Evolutionary conservation across 2,329 filamentous ascomycete genomes (phyloP).

Genomic region (Fusarium abutilonis): DNA sequence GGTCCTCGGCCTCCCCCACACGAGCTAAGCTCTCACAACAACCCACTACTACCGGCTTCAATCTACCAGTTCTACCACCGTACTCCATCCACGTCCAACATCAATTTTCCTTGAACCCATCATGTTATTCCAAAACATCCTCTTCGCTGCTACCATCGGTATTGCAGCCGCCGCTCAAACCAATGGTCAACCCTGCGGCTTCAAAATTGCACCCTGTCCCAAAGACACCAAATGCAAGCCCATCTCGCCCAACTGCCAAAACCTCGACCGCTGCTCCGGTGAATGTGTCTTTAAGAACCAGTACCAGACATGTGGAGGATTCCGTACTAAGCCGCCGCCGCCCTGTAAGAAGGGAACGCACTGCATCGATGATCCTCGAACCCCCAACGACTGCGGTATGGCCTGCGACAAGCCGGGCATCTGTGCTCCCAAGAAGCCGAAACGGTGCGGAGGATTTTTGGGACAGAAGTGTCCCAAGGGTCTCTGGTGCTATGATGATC

Average conservation of each 20-base stretch:
- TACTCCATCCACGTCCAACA: not conserved
- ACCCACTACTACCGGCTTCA: not conserved
- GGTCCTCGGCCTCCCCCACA: not conserved
- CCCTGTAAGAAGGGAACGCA: conserved; percentile 40
- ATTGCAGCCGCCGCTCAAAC: conserved; percentile 25
- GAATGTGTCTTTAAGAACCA: conserved; percentile 45
- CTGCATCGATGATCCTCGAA: conserved; percentile 51
- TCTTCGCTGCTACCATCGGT: conserved; percentile 33
- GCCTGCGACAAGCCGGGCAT: conserved; percentile 51
- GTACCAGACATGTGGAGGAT: conserved; percentile 50
- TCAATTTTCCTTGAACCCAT: not conserved
- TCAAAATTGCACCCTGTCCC: conserved; percentile 46
- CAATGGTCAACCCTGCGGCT: conserved; percentile 41
- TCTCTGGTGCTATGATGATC: conserved; percentile 46
- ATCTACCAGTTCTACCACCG: too few species aligned
- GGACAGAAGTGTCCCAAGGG: conserved; percentile 44
- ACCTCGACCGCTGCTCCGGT: conserved; percentile 46
- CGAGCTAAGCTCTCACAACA: too few species aligned
- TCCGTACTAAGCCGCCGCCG: conserved; percentile 33
- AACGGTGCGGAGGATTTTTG: conserved; percentile 43
- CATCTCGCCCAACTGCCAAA: conserved; percentile 32
- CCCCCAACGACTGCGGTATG: conserved; percentile 45
- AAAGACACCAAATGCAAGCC: conserved; percentile 43
- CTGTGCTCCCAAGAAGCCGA: conserved; percentile 42
- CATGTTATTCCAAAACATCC: conserved; percentile 42